These are phyloP conservation scores for Diplodia corticola DNA, from an alignment of 2,329 filamentous ascomycete species.

Conservation along the genomic window DNA sequence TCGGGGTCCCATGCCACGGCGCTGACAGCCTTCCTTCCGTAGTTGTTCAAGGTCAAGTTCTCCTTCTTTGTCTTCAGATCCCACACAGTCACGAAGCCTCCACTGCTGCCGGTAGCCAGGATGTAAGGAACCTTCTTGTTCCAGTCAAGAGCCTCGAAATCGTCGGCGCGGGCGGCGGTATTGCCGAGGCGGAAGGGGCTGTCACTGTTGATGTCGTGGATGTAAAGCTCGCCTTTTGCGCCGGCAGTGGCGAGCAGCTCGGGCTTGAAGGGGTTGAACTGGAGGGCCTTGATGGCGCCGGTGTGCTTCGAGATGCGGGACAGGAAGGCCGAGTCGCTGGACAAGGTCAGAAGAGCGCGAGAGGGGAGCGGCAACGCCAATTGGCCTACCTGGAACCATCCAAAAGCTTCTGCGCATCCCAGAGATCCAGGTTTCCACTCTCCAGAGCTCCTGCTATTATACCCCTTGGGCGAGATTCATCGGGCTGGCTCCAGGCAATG, in stretches of 20 bases:
- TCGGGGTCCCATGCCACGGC: constrained; percentile 97
- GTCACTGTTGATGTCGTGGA: constrained; percentile 91
- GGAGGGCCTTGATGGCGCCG: constrained; percentile 87
- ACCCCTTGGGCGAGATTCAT: constrained; percentile 74
- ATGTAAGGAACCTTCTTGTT: constrained; percentile 98
- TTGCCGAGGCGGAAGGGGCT: constrained; percentile 89
- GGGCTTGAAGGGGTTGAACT: constrained; percentile 92
- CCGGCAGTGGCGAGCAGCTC: constrained; percentile 92
- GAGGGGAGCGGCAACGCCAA: background rate
- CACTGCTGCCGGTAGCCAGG: constrained; percentile 86
- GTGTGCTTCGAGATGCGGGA: constrained; percentile 87
- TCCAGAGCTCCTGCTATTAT: constrained; percentile 95
- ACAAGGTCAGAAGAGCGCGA: constrained; percentile 32
- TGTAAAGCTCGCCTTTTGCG: constrained; percentile 91
- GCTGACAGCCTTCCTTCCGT: constrained; percentile 87
- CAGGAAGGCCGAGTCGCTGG: constrained; percentile 69
- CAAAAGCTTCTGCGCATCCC: constrained; percentile 76
- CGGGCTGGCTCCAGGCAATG: constrained; percentile 87
- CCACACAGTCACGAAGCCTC: constrained; percentile 97
- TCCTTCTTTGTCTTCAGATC: constrained; percentile 98
- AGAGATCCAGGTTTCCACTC: constrained; percentile 88
- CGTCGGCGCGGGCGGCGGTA: constrained; percentile 83
- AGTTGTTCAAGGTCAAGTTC: constrained; percentile 87
- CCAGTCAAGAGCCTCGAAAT: constrained; percentile 96
- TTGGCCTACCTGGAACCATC: constrained; percentile 50